Base-by-base conservation (phyloP, 192 early-diverging fungal genomes). In the Backusella tuberculispora region DNA sequence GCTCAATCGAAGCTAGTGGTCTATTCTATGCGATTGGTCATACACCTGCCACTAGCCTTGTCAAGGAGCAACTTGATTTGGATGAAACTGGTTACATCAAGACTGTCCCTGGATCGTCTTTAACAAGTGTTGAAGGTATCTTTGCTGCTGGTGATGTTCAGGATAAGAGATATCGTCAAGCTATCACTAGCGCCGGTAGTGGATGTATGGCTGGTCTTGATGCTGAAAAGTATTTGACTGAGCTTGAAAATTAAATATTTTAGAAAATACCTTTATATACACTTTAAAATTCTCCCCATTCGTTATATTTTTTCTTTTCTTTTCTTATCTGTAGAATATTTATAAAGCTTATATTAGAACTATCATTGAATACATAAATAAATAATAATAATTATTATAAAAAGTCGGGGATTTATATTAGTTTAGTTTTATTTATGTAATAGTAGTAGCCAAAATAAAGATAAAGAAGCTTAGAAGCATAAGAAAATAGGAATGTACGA, bases 21-120 rank as follows among this genome's bases (percentile, higher is more conserved):
- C 83, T 99, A 68, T 98, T 99, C 82, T 99, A 98, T 82, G 98
- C 98, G 34, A 98, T 99, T 81, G 97, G 98, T 45, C 98, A 99
- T 83, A 87, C 81, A 42, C 97, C 97, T 56, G 95, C 96, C 85
- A 94, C 92, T n/a, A 60, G 83, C 19, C 87, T 90, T 79, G 85
- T 92, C 69, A 86, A 88, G 71, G 90, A 89, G 63, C 92, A 95
- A 81, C 76, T 99, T 48, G 83, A 92, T 46, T 79, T 94, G 74
- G 94, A 99, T 81, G 89, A 90, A 66, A 91, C 90, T 73, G 95
- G 95, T 64, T 99, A 99, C 81, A 92, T 99, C 76, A 81, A 89
- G 45, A 91, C 90, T 48, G 85, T 86, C 46, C 92, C 93, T 37
- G 94, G 92, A 44, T 88, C 90, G 45, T 89, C 95, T 44, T 82